These are phyloP conservation scores for Cystoderma amianthinum DNA, from an alignment of 768 basidiomycete species.

Conservation along the genomic window DNA sequence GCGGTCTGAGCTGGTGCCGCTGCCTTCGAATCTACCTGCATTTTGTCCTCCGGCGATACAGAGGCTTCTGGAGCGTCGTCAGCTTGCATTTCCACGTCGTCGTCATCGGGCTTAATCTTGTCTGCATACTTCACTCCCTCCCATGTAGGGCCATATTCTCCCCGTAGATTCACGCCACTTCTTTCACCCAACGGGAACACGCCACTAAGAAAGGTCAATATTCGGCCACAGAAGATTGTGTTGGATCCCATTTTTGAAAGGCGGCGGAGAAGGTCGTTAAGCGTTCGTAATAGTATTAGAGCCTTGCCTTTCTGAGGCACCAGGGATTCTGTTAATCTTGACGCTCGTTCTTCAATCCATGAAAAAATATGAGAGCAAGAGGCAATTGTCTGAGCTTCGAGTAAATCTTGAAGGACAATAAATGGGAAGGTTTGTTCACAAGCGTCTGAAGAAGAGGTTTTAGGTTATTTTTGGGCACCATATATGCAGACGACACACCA, in stretches of 20 bases:
- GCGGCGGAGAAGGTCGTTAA: constrained; percentile 83
- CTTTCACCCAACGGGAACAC: constrained; percentile 86
- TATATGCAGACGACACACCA: constrained; percentile 33
- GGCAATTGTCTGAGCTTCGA: constrained; percentile 79
- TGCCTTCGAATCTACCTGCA: constrained; percentile 51
- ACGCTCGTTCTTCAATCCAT: constrained; percentile 74
- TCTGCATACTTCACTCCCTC: constrained; percentile 47
- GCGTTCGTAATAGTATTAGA: constrained; percentile 71
- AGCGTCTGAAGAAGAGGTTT: constrained; percentile 46
- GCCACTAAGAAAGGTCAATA: constrained; percentile 78
- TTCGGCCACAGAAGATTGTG: constrained; percentile 84
- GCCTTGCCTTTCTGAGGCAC: constrained; percentile 86
- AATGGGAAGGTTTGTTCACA: constrained; percentile 74
- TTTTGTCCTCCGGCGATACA: constrained; percentile 36
- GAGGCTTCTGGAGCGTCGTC: constrained; percentile 15
- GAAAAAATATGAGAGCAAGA: constrained; percentile 86
- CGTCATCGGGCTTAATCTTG: constrained; percentile 22
- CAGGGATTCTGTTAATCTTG: constrained; percentile 69
- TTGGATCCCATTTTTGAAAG: constrained; percentile 82
- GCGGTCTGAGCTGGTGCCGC: constrained; percentile 11
- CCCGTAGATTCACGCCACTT: constrained; percentile 87
- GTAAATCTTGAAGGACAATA: constrained; percentile 67
- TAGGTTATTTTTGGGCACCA: background rate
- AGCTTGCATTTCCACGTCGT: constrained; percentile 22
- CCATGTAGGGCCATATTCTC: constrained; percentile 80